Conservation (phyloP, 1,139 yeast species). For the Kodamaea fungicola region DNA sequence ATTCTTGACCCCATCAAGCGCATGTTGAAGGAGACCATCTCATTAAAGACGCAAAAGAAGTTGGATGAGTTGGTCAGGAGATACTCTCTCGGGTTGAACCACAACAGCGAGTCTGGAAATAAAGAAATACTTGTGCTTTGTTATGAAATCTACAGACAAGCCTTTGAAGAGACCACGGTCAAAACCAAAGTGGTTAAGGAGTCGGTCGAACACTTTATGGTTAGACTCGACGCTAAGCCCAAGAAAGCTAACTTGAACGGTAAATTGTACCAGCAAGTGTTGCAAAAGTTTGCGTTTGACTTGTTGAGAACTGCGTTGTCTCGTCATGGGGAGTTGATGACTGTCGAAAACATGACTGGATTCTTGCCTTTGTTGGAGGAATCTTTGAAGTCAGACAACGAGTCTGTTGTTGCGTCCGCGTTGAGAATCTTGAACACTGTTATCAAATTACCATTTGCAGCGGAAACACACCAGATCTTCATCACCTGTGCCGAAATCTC, state of each 20-base stretch:
- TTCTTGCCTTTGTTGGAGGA: constrained; percentile 71
- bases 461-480: constrained; percentile 50
- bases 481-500: constrained; percentile 61
- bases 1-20: constrained; percentile 70
- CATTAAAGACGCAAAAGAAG: constrained; percentile 67
- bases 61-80: constrained; percentile 77
- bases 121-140: constrained; percentile 66
- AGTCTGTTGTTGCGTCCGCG: constrained; percentile 68
- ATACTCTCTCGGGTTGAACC: constrained; percentile 72
- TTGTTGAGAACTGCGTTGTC: constrained; percentile 69
- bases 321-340: constrained; percentile 54
- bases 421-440: constrained; percentile 61
- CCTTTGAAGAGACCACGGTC: constrained; percentile 30
- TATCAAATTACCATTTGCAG: constrained; percentile 61
- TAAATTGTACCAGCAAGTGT: constrained; percentile 49
- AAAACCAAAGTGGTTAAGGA: constrained; percentile 11
- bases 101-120: constrained; percentile 59
- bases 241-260: constrained; percentile 50
- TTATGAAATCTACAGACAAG: constrained; percentile 65
- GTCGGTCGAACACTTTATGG: constrained; percentile 61
- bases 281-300: constrained; percentile 79
- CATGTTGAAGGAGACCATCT: constrained; percentile 62
- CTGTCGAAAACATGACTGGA: constrained; percentile 60
- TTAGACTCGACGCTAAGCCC: constrained; percentile 60
- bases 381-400: constrained; percentile 63